A percentile compares a stretch with the other conserved stretches of the same genome.
Conservation (phyloP, 768 basidiomycete species). For the Tulasnella sp. region DNA sequence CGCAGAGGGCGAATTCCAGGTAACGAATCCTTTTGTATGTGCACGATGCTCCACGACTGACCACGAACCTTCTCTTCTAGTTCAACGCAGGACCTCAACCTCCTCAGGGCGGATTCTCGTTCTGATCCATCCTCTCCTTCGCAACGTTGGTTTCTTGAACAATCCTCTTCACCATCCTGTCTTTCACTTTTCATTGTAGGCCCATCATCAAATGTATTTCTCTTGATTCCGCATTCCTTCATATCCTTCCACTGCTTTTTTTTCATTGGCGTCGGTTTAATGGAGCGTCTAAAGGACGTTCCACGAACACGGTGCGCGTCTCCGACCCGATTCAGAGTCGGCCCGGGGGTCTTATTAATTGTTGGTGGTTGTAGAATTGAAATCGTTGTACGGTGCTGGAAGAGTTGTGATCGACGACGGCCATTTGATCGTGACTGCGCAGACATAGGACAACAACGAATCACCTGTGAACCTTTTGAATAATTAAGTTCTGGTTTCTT, state of each 20-base stretch:
- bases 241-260: neutral
- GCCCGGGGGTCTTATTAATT: neutral
- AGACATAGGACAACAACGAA: too few relatives aligned
- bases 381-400: neutral
- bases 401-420: neutral
- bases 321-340: neutral
- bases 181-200: neutral
- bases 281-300: neutral
- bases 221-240: neutral
- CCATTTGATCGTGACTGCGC: too few relatives aligned
- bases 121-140: slow-evolving; percentile 30
- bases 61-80: slow-evolving; percentile 36
- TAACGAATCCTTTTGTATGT: neutral
- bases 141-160: neutral
- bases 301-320: neutral
- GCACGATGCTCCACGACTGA: slow-evolving; percentile 56
- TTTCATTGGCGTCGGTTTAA: neutral
- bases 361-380: neutral
- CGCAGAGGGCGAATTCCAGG: slow-evolving; percentile 40
- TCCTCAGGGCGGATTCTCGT: slow-evolving; percentile 94
- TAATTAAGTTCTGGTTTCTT: too few relatives aligned
- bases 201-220: neutral
- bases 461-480: too few relatives aligned
- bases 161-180: neutral
- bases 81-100: slow-evolving; percentile 81